Percentiles rank a stretch among this genome's conserved stretches.
Conservation (phyloP, 495 filamentous ascomycete genomes). For the Aspergillus bertholletiae region DNA sequence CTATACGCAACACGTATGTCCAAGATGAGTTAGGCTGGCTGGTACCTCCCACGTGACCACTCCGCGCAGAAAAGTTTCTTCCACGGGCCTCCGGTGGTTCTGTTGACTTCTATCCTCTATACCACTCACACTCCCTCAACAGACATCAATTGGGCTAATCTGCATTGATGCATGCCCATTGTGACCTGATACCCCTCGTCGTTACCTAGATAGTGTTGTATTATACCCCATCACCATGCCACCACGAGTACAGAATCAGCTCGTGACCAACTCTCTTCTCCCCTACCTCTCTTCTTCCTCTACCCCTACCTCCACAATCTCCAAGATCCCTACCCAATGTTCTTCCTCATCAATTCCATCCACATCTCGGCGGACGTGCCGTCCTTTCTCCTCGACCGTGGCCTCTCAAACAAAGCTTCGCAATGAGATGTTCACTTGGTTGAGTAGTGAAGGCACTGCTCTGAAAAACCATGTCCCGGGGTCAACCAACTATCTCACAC, state of each 20-base stretch:
- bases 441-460: constrained; percentile 52
- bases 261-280: constrained; percentile 35
- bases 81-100: background rate
- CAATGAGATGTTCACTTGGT: constrained; percentile 63
- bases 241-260: constrained; percentile 41
- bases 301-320: constrained; percentile 11
- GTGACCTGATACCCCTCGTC: background rate
- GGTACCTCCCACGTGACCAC: constrained; percentile 23
- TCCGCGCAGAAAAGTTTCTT: constrained; percentile 38
- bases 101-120: constrained; percentile 3
- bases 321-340: constrained; percentile 1
- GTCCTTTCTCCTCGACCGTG: constrained; percentile 48
- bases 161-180: background rate
- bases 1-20: background rate
- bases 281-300: constrained; percentile 34
- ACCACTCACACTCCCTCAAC: constrained; percentile 12
- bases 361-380: constrained; percentile 12
- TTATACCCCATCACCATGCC: constrained; percentile 30
- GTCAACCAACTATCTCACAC: constrained; percentile 63
- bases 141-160: constrained; percentile 19
- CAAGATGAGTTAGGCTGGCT: background rate
- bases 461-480: constrained; percentile 55
- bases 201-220: background rate
- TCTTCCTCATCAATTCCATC: constrained; percentile 17
- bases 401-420: constrained; percentile 46